Evolutionary conservation across 1,284 basidiomycete genomes (phyloP).

Genomic region (Heterobasidion irregulare): DNA sequence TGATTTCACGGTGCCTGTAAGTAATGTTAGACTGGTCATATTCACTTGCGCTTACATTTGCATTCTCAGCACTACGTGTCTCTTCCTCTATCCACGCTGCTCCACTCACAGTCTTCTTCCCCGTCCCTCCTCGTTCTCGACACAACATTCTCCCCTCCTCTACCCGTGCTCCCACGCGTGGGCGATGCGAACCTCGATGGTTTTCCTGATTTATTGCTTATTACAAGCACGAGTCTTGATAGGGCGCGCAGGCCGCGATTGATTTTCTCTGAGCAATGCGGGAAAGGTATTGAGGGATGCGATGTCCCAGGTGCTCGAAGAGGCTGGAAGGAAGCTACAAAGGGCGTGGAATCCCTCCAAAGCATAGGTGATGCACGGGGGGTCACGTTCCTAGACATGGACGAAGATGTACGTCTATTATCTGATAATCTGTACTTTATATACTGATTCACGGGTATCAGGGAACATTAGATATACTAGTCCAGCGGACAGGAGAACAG

Average conservation of each 20-base stretch:
- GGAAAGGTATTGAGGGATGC: constrained; percentile 44
- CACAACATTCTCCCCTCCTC: constrained; percentile 46
- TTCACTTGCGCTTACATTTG: not conserved
- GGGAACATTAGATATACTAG: constrained; percentile 90
- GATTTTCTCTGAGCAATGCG: constrained; percentile 70
- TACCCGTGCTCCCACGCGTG: constrained; percentile 75
- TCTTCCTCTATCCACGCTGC: constrained; percentile 59
- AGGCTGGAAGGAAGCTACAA: constrained; percentile 54
- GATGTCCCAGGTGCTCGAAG: constrained; percentile 40
- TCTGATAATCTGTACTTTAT: not conserved
- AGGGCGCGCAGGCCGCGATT: constrained; percentile 38
- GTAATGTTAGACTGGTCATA: constrained; percentile 27
- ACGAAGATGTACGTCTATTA: constrained; percentile 76
- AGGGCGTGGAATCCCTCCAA: constrained; percentile 58
- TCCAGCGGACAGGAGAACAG: constrained; percentile 75
- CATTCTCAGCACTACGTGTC: constrained; percentile 51
- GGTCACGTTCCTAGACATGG: constrained; percentile 84
- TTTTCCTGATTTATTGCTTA: constrained; percentile 83
- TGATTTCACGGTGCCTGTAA: constrained; percentile 47
- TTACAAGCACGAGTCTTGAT: constrained; percentile 36
- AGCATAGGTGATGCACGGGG: constrained; percentile 72
- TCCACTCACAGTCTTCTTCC: constrained; percentile 35
- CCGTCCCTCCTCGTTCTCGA: constrained; percentile 64
- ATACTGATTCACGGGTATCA: constrained; percentile 23
- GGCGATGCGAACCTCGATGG: constrained; percentile 95